Evolutionary conservation across 2,329 filamentous ascomycete species (phyloP), one percentile per base, ranked within the genome.

Genomic region (Exophiala viscosa): DNA sequence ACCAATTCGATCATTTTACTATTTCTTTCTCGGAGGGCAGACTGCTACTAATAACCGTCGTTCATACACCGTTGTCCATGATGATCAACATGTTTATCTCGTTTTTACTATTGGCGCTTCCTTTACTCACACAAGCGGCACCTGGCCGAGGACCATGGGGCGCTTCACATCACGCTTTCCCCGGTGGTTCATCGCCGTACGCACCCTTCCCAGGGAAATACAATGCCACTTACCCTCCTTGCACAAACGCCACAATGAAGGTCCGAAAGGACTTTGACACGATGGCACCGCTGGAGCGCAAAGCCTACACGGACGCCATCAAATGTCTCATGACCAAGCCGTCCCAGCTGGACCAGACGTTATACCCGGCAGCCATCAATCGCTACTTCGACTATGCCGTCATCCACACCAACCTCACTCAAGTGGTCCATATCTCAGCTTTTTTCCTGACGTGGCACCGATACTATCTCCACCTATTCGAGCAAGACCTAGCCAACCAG

Each of bases 381-480:
- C 62, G 69, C 47, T 66, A 63, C 59, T 70, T 73, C 55, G 72
- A 74, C 55, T 73, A 73, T 52, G 67, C 70, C 2, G 69, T 64
- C 14, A 62, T 63, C 11, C 72, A 74, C 45, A 68, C 70, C 39
- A 65, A 67, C 49, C 60, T 65, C 38, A 71, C 69, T 5, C 51
- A 63, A 23, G 58, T 48, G 23, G 68, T 73, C 34, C 71, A 73
- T 45, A 64, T 57, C 20, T 51, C 66, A 43, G 66, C 65, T 10
- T 64, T 64, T 56, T 73, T 76, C 60, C 62, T 76, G 35, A 66
- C 69, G 20, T 75, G 73, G 72, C 75, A 76, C 52, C 69, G 74
- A 36, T 71, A 72, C 54, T 74, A 69, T 57, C 63, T 70, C 39
- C 68, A 65, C 48, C 62, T 70, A 13, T 76, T 71, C 51, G 75